These are phyloP conservation scores for Alternaria alternata DNA, from an alignment of 2,329 filamentous ascomycete species.

Conservation along the genomic window DNA sequence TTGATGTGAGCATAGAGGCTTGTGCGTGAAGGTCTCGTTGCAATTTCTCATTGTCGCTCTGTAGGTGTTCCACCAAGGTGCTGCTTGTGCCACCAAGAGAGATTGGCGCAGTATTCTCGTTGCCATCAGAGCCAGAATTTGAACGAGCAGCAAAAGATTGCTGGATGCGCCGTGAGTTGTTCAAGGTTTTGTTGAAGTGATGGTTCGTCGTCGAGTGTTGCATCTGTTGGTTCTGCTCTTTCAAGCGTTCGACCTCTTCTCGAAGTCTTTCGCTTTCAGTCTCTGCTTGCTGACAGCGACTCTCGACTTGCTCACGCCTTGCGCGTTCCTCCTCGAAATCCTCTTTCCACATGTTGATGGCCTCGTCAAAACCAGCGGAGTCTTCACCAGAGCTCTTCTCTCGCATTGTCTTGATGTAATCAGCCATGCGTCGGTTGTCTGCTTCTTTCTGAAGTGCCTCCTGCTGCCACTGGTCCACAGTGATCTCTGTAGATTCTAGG, in stretches of 20 bases:
- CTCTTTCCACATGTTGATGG: slow-evolving; percentile 87
- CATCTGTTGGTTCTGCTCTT: slow-evolving; percentile 52
- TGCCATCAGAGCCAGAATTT: slow-evolving; percentile 52
- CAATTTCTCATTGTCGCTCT: slow-evolving; percentile 91
- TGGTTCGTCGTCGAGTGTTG: slow-evolving; percentile 49
- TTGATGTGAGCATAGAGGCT: slow-evolving; percentile 95
- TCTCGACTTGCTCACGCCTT: slow-evolving; percentile 86
- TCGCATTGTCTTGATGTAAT: slow-evolving; percentile 74
- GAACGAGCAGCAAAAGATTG: slow-evolving; percentile 49
- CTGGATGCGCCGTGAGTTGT: slow-evolving; percentile 52
- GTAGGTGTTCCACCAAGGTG: slow-evolving; percentile 83
- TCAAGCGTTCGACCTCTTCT: slow-evolving; percentile 81
- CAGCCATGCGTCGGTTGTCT: slow-evolving; percentile 85
- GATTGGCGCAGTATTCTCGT: slow-evolving; percentile 36
- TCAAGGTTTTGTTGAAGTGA: slow-evolving; percentile 47
- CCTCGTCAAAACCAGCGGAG: slow-evolving; percentile 50
- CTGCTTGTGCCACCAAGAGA: slow-evolving; percentile 60
- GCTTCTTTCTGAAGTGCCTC: slow-evolving; percentile 81
- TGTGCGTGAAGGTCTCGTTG: slow-evolving; percentile 93
- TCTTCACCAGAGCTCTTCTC: slow-evolving; percentile 52
- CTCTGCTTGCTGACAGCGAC: slow-evolving; percentile 85
- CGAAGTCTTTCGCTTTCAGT: slow-evolving; percentile 85
- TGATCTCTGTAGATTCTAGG: slow-evolving; percentile 81
- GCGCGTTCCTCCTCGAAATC: slow-evolving; percentile 91
- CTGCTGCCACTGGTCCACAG: slow-evolving; percentile 81